Percentiles rank a stretch among this genome's conserved stretches.
Evolutionary conservation across 129 eudicot genomes (phyloP).

Genomic region (Escallonia rubra): DNA sequence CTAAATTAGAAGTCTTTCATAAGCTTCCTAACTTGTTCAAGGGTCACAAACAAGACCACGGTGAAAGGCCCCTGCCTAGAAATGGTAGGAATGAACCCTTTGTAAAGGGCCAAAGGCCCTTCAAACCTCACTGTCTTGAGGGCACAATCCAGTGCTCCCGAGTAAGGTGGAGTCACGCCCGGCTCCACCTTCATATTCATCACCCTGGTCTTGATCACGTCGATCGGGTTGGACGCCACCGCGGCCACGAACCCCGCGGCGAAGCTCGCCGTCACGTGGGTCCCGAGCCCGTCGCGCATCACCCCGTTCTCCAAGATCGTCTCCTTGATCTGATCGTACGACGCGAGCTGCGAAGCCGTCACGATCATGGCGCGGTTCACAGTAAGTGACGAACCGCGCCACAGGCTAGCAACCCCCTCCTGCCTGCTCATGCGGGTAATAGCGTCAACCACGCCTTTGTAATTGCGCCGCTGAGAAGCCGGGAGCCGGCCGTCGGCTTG

Average conservation of each 20-base stretch:
- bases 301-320: slow-evolving; percentile 32
- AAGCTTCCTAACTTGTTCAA: slow-evolving; percentile 66
- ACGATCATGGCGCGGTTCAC: slow-evolving; percentile 93
- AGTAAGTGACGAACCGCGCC: slow-evolving; percentile 80
- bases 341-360: slow-evolving; percentile 78
- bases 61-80: slow-evolving; percentile 84
- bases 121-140: slow-evolving; percentile 57
- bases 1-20: slow-evolving; percentile 44
- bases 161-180: slow-evolving; percentile 55
- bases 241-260: slow-evolving; percentile 88
- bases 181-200: slow-evolving; percentile 76
- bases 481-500: slow-evolving; percentile 89
- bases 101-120: slow-evolving; percentile 72
- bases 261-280: slow-evolving; percentile 73
- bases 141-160: slow-evolving; percentile 76
- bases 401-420: slow-evolving; percentile 60
- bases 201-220: slow-evolving; percentile 74
- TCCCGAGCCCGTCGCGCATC: slow-evolving; percentile 65
- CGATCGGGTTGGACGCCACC: slow-evolving; percentile 72
- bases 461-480: slow-evolving; percentile 45
- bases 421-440: slow-evolving; percentile 42
- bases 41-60: slow-evolving; percentile 61
- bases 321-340: slow-evolving; percentile 76
- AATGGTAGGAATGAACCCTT: slow-evolving; percentile 73
- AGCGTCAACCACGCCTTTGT: slow-evolving; percentile 57